A percentile compares a stretch with the other conserved stretches of the same genome.
phyloP scores from a whole-genome alignment of 192 early-diverging fungal genomes.

The Rhizophagus sp. region DNA sequence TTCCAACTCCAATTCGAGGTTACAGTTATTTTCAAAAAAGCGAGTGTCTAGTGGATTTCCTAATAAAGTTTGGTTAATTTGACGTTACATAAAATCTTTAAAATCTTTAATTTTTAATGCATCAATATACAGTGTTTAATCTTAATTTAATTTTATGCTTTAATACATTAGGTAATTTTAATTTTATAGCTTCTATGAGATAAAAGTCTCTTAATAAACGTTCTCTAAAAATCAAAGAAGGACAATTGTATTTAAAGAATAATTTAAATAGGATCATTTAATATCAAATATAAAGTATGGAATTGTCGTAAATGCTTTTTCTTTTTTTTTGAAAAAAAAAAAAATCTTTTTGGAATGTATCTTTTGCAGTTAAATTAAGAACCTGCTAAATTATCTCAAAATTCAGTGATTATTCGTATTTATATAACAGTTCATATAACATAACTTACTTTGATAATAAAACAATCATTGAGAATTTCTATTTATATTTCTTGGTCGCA shows the following conservation, averaged over 20 bases:
- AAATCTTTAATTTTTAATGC: too few species aligned
- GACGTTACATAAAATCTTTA: background rate
- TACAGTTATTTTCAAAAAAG: background rate
- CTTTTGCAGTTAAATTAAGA: background rate
- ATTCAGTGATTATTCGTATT: background rate
- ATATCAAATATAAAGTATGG: too few species aligned
- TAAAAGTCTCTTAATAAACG: too few species aligned
- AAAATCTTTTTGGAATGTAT: background rate
- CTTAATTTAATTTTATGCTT: too few species aligned
- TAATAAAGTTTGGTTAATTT: background rate
- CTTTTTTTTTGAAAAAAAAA: too few species aligned
- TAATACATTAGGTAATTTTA: too few species aligned
- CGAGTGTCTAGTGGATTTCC: background rate
- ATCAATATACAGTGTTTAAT: too few species aligned
- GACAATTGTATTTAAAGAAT: too few species aligned
- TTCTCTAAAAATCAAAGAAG: too few species aligned
- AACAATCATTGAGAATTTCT: background rate
- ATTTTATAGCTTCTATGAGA: too few species aligned
- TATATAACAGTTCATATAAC: background rate
- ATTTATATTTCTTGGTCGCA: constrained; percentile 21
- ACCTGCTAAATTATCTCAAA: background rate
- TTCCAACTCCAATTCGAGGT: background rate
- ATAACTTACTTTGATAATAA: background rate
- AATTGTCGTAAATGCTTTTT: background rate
- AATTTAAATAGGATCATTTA: too few species aligned